Evolutionary conservation across 208 protist species (phyloP).

Genomic region (Porcisia deanei): DNA sequence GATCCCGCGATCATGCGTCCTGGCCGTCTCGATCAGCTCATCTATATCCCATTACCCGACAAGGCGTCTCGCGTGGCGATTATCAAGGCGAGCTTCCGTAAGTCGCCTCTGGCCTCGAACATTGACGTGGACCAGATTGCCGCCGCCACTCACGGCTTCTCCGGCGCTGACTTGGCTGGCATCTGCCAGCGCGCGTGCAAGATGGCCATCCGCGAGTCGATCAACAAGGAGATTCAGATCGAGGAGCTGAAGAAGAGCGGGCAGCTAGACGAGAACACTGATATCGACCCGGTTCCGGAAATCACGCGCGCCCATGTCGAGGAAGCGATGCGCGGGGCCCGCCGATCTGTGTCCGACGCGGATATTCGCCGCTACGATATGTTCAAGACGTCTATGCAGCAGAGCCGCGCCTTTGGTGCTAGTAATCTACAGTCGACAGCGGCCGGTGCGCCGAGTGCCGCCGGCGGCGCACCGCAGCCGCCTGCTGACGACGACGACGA

Average conservation of each 20-base stretch:
- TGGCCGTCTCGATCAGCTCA: conserved; percentile 94
- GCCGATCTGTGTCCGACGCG: conserved; percentile 91
- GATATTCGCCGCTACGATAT: conserved; percentile 94
- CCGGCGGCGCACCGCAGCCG: conserved; percentile 11
- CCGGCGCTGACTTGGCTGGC: conserved; percentile 98
- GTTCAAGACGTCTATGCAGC: conserved; percentile 89
- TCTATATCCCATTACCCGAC: conserved; percentile 99
- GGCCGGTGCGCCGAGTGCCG: conserved; percentile 28
- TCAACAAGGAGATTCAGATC: conserved; percentile 86
- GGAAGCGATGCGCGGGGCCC: conserved; percentile 88
- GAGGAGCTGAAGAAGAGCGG: conserved; percentile 69
- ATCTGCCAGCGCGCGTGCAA: conserved; percentile 93
- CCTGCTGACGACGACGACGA: conserved; percentile 53
- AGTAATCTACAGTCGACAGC: conserved; percentile 15
- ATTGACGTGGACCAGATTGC: conserved; percentile 98
- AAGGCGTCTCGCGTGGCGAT: conserved; percentile 95
- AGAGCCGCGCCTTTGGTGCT: conserved; percentile 68
- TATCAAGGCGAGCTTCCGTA: conserved; percentile 97
- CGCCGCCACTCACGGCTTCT: conserved; percentile 97
- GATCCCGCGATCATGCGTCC: conserved; percentile 99
- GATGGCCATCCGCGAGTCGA: conserved; percentile 92
- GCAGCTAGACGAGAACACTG: conserved; percentile 60
- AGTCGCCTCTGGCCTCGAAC: conserved; percentile 96
- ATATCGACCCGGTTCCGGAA: conserved; percentile 87
- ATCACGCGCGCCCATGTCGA: conserved; percentile 93